phyloP scores from a whole-genome alignment of 176 grass and related monocot genomes.

The Echinochloa phyllopogon region DNA sequence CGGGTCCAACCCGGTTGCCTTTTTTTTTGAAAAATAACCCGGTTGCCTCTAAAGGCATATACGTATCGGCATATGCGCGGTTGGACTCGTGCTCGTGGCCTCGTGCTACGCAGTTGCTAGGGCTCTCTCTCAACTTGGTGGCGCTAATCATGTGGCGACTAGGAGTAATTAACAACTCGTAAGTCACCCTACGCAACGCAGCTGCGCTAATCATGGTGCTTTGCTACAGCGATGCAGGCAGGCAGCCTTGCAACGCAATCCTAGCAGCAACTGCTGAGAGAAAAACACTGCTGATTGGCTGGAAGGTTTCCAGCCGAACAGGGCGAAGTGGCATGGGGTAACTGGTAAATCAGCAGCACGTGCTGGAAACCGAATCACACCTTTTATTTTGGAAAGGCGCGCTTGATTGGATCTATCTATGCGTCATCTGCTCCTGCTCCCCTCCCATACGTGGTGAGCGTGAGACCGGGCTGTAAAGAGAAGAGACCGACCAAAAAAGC shows the following conservation, averaged over 20 bases:
- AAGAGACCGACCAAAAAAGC: not conserved
- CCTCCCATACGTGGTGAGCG: not conserved
- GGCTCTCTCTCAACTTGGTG: not conserved
- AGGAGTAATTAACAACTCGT: no score
- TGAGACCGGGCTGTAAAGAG: slow-evolving; percentile 39
- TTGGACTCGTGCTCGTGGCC: not conserved
- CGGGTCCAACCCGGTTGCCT: not conserved
- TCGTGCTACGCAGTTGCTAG: not conserved
- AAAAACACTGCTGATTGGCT: no score
- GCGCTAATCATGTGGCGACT: not conserved
- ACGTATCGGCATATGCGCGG: not conserved
- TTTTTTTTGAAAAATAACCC: no score
- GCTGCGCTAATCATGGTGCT: not conserved
- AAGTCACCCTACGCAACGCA: not conserved
- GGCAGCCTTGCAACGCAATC: no score
- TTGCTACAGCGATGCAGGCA: not conserved
- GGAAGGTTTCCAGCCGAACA: no score
- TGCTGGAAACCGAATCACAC: no score
- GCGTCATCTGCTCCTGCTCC: not conserved
- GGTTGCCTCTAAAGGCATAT: no score
- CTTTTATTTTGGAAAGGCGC: no score
- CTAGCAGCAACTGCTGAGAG: no score
- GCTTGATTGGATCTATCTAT: no score
- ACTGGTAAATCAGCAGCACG: no score
- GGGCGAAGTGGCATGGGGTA: no score